A percentile compares a stretch with the other conserved stretches of the same genome.
Evolutionary conservation across 768 basidiomycete species (phyloP).

Genomic region (Phanerodontia chrysosporium): DNA sequence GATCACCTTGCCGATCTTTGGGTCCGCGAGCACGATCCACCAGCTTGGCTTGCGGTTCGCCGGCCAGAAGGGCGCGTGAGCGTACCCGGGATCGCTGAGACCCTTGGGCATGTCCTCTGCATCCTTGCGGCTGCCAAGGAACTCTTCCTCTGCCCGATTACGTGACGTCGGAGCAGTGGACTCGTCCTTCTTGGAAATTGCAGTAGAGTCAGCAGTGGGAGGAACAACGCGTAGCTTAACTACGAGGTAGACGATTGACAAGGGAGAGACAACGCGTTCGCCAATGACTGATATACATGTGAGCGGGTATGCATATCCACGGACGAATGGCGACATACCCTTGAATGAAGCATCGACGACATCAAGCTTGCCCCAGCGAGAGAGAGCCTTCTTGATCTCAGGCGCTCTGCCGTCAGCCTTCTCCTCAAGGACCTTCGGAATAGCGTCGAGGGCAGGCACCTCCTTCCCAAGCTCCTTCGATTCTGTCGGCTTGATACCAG

Average conservation of each 20-base stretch:
- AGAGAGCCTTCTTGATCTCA: conserved; percentile 61
- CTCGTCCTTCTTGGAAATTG: conserved; percentile 34
- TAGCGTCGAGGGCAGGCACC: conserved; percentile 35
- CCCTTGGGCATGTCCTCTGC: conserved; percentile 51
- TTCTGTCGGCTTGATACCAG: conserved; percentile 59
- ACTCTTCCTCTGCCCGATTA: conserved; percentile 53
- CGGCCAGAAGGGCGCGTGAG: conserved; percentile 95
- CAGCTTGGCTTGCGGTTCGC: conserved; percentile 86
- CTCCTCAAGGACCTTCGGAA: conserved; percentile 47
- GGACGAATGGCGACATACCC: conserved; percentile 42
- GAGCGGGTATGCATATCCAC: background rate
- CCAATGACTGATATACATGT: conserved; percentile 73
- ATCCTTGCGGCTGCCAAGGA: conserved; percentile 59
- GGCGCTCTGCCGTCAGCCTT: conserved; percentile 43
- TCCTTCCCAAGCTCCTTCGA: conserved; percentile 37
- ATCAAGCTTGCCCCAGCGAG: conserved; percentile 72
- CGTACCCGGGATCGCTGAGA: conserved; percentile 47
- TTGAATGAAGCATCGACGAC: conserved; percentile 82
- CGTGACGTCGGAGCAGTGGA: conserved; percentile 44
- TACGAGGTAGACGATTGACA: conserved; percentile 81
- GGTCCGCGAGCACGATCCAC: conserved; percentile 90
- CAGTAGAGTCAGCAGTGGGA: conserved; percentile 30
- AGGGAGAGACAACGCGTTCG: conserved; percentile 83
- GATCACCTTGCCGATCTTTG: conserved; percentile 78
- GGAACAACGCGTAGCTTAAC: conserved; percentile 76